Evolutionary conservation across 2,329 filamentous ascomycete genomes (phyloP), one percentile per base, ranked within the genome.

Genomic region (Thermothelomyces thermophilus): DNA sequence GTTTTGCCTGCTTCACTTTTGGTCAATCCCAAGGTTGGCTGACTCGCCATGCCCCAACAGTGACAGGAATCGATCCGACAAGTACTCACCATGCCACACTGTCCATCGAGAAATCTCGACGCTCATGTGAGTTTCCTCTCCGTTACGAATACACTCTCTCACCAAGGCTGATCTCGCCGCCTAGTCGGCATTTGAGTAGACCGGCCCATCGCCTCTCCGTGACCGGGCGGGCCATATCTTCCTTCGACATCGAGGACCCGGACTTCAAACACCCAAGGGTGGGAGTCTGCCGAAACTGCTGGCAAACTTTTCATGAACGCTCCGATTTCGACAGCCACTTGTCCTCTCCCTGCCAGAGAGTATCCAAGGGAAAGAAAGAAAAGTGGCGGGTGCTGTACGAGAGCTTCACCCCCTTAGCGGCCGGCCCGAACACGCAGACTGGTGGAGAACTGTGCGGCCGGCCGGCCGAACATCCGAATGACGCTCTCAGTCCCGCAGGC

Each of bases 201-300:
- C 55, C 63, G 3, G 61, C 64, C 14, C 66, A 68, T 52, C 55
- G 58, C n/a, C 59, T 68, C 19, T 41, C 46, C 5, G 59, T 65
- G 10, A 55, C 52, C 7, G 52, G 57, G 4, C 49, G 51, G 17
- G 50, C 46, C 37, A 62, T 64, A 5, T 63, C 63, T 1, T 66
- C 64, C 3, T 68, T 67, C 51, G 60, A 63, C 19, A 52, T 61
- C 7, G 34, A 55, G 5, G 55, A 58, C 8, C 53, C 59, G 6
- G 57, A 46, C 2, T 58, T 53, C 22, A 56, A 43, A 13, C 63
- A 66, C 37, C 63, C 59, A 2, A 56, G 55, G 22, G 60, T 60
- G 9, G 65, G 63, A 1, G 52, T 68, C 26, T 68, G 66, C 53
- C 60, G 62, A 34, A 59, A 49, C 22, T 67, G 66, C 54, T 68